Base-by-base conservation (phyloP, 805 yeast species). In the Teunomyces kruisii region DNA sequence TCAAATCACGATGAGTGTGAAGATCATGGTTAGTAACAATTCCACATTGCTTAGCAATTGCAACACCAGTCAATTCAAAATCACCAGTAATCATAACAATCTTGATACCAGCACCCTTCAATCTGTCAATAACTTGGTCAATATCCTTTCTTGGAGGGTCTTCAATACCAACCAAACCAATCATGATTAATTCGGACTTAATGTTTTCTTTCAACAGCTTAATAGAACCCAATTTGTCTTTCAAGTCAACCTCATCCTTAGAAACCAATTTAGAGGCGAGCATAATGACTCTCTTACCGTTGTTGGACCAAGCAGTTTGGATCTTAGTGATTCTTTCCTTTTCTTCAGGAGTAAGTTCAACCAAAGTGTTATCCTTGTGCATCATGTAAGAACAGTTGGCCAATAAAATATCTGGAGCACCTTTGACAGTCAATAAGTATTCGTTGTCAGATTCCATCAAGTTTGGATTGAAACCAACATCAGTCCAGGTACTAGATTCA, bases 81-180 rank as follows among this genome's bases (percentile, higher is more conserved):
- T 79, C 84, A 46, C 83, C 83, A n/a, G 78, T 74, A 16, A 72
- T 68, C 76, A 74, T 72, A 6, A 65, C 63, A 12, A 67, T 57
- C 39, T 62, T 70, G 43, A 74, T 64, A 10, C 77, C 75, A 7
- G 78, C 77, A 15, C 46, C 55, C 44, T 65, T 63, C 29, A 72
- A 58, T 6, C 54, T 58, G 6, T 45, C 33, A 26, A 73, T 54
- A 13, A 70, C 72, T 12, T 56, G 57, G 28, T 52, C 60, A 29
- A 71, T 62, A 19, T 59, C 65, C 40, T 63, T 62, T 47, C 72
- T 63, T 42, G 74, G 74, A 4, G 78, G 78, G 54, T 74, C 79
- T 36, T 65, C 64, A 29, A 74, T 70, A 10, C 74, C 77, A 15
- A 70, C 54, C 43, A 74, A 45, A 17, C 78, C 79, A 27, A 59